phyloP scores from a whole-genome alignment of 106 monocot species.

The Xerophyta viscosa region DNA sequence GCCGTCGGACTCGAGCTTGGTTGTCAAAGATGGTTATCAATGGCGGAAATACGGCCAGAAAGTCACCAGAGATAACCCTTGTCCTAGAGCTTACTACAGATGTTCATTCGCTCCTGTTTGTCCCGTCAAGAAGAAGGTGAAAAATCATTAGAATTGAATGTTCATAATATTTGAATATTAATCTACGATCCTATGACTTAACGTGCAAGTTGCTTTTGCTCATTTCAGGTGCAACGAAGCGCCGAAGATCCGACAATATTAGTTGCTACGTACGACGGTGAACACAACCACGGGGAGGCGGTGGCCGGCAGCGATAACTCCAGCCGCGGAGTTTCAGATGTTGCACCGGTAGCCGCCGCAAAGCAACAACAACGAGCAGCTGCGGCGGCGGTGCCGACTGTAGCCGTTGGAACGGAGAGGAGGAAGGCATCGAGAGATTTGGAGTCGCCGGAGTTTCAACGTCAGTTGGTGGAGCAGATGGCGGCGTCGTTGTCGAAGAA shows the following conservation, averaged over 20 bases:
- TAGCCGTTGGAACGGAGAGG: neutral
- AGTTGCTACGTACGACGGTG: constrained; percentile 35
- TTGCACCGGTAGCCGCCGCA: neutral
- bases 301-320: neutral
- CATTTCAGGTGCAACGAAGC: constrained; percentile 41
- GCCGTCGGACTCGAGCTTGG: constrained; percentile 39
- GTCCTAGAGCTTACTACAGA: constrained; percentile 20
- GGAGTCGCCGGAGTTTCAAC: constrained; percentile 21
- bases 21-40: constrained; percentile 15
- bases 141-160: neutral
- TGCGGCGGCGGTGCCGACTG: neutral
- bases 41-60: constrained; percentile 25
- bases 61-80: constrained; percentile 20
- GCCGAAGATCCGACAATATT: constrained; percentile 23
- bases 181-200: too few species aligned
- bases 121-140: constrained; percentile 20
- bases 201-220: too few species aligned
- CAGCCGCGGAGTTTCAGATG: too few species aligned
- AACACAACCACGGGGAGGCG: constrained; percentile 25
- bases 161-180: too few species aligned
- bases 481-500: constrained; percentile 34
- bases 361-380: neutral
- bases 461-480: constrained; percentile 37
- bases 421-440: neutral
- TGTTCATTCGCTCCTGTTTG: constrained; percentile 18